Evolutionary conservation across 176 grass and related monocot species (phyloP), one percentile per base, ranked within the genome.

Genomic region (Neostapfia colusana): DNA sequence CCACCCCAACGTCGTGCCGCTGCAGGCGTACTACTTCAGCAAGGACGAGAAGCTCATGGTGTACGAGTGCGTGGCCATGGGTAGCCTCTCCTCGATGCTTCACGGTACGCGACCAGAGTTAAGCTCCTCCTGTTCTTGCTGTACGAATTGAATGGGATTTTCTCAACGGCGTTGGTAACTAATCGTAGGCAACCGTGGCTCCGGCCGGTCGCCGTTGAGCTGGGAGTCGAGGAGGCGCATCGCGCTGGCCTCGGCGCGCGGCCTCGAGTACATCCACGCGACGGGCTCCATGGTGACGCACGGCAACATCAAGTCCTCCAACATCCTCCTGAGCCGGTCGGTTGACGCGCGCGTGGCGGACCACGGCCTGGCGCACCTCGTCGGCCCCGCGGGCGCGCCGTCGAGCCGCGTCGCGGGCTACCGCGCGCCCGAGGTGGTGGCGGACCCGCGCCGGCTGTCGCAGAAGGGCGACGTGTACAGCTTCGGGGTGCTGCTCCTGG

Each of bases 21-120:
- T 89, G 16, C 85, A 88, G 73, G 89, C 92, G 5, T 91, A 87
- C 72, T 95, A 89, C 81, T 91, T 77, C 81, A 95, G 84, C 77
- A 86, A 88, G 81, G 92, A 95, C 64, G 92, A 95, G 92, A 89
- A 86, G 81, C 84, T 95, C 58, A 72, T 91, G 69, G 89, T 95
- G 34, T 95, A 91, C 71, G 89, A 95, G 57, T 82, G 79, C 81
- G 84, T 95, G 2, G 45, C 92, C 64, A 89, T 79, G 42, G 89
- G 89, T 42, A 91, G 86, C 83, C 89, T 95, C 67, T 95, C 89
- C 54, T 81, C 89, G 0, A 79, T 95, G 71, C 92, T 95, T 39
- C 92, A 95, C 65, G 88, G 92, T 91, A 86, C 26, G n/a, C n/a
- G 8, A 72, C 31, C 20, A n/a, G 6, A 15, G n/a, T n/a, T n/a